Evolutionary conservation across 1,139 yeast genomes (phyloP), one percentile per base, ranked within the genome.

Genomic region (Zygoascus sp.): DNA sequence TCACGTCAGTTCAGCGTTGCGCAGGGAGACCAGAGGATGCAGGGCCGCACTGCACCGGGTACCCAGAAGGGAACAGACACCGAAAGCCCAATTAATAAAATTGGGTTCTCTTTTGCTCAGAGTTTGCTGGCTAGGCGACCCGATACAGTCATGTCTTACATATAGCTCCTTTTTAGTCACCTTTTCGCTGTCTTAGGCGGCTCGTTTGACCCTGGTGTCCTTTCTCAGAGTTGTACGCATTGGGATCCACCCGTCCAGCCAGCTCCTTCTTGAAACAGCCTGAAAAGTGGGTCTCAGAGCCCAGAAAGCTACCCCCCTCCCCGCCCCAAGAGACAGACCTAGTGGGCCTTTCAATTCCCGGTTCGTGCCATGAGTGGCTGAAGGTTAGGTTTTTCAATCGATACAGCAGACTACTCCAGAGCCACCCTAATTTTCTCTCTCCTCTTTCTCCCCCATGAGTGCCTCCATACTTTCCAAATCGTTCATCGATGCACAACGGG

Each of bases 401-500:
- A n/a, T n/a, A n/a, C n/a, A n/a, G n/a, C n/a, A n/a, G 27, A 7
- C 7, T 23, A 7, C 10, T 23, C 7, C 10, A 23, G 27, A 7
- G 27, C 27, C 13, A 7, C 13, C 13, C 34, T 9, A 5, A 4
- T 3, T 30, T 3, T 2, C 15, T 30, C 16, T 30, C 3, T 11
- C 15, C 11, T 30, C 34, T 13, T 28, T n/a, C 32, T 13, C 34
- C 34, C 11, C 3, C 34, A 30, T 30, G 34, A n/a, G 34, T 30
- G 17, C 17, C 2, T 30, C 34, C 10, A 30, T 13, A 7, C 34
- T 30, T n/a, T 4, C 40, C 10, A 6, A 42, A 9, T 62, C 68
- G 60, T 54, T 62, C 19, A 45, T 45, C 23, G 68, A 65, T 46
- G 68, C 71, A 5, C 60, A 65, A 47, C 60, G 53, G 45, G 62